A percentile compares a stretch with the other conserved stretches of the same genome.
Evolutionary conservation across 306 rosid species (phyloP).

Genomic region (Pyrus betulifolia): DNA sequence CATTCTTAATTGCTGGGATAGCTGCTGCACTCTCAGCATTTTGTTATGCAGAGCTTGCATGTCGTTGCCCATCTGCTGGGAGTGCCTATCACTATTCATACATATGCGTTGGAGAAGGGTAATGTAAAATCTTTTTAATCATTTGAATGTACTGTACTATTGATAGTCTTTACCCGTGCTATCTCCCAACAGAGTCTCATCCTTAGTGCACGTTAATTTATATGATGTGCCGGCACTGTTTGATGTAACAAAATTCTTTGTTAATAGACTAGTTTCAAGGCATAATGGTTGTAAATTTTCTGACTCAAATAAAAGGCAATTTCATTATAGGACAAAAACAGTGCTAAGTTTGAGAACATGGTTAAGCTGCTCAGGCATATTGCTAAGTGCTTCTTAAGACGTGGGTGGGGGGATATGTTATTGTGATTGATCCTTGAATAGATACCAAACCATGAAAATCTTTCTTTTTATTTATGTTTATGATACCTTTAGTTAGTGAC

Average conservation of each 20-base stretch:
- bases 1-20: conserved; percentile 79
- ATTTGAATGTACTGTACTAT: background rate
- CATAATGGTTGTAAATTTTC: background rate
- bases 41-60: conserved; percentile 88
- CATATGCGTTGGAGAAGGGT: conserved; percentile 94
- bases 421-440: background rate
- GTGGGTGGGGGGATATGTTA: background rate
- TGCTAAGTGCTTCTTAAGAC: background rate
- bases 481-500: background rate
- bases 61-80: conserved; percentile 93
- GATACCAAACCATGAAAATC: background rate
- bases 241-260: background rate
- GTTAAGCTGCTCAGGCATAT: background rate
- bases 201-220: background rate
- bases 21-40: conserved; percentile 91
- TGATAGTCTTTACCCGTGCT: background rate
- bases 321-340: background rate
- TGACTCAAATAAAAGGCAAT: background rate
- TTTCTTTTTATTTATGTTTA: background rate
- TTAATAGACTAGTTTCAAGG: background rate
- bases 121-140: background rate
- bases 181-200: background rate
- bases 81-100: conserved; percentile 93
- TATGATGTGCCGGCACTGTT: background rate
- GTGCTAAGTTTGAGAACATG: background rate